These are phyloP conservation scores for Macrocystidia cucumis DNA, from an alignment of 1,284 basidiomycete genomes.

Conservation along the genomic window DNA sequence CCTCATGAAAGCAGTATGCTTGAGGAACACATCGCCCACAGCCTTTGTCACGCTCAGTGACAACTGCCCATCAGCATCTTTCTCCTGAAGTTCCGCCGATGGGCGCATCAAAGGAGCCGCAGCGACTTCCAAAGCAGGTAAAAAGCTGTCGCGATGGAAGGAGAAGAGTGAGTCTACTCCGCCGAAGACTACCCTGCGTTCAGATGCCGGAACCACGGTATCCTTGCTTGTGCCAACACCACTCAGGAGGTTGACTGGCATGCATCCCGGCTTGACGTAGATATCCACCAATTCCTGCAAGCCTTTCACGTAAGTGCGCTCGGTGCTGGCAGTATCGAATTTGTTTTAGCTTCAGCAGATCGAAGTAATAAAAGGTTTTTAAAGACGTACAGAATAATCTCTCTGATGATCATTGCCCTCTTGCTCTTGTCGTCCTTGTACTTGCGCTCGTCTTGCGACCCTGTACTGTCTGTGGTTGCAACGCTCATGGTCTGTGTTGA, in stretches of 20 bases:
- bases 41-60: constrained; percentile 74
- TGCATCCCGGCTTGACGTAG: constrained; percentile 85
- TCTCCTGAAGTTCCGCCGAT: constrained; percentile 32
- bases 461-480: constrained; percentile 64
- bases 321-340: constrained; percentile 53
- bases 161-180: constrained; percentile 87
- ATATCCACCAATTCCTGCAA: constrained; percentile 92
- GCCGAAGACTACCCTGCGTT: constrained; percentile 90
- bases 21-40: constrained; percentile 86
- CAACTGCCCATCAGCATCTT: constrained; percentile 66
- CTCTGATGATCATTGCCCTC: constrained; percentile 71
- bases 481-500: constrained; percentile 63
- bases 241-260: constrained; percentile 61
- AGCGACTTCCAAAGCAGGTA: constrained; percentile 81
- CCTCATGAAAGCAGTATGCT: constrained; percentile 92
- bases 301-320: constrained; percentile 91
- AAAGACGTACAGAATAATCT: constrained; percentile 75
- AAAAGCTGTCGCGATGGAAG: constrained; percentile 89
- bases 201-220: constrained; percentile 77
- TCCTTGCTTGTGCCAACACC: constrained; percentile 71
- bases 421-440: constrained; percentile 85
- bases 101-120: constrained; percentile 58
- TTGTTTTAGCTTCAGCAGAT: constrained; percentile 8
- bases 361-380: constrained; percentile 8
- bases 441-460: constrained; percentile 67